Evolutionary conservation across 352 stramenopile genomes (phyloP), one percentile per base, ranked within the genome.

Genomic region (Phytophthora palmivora): DNA sequence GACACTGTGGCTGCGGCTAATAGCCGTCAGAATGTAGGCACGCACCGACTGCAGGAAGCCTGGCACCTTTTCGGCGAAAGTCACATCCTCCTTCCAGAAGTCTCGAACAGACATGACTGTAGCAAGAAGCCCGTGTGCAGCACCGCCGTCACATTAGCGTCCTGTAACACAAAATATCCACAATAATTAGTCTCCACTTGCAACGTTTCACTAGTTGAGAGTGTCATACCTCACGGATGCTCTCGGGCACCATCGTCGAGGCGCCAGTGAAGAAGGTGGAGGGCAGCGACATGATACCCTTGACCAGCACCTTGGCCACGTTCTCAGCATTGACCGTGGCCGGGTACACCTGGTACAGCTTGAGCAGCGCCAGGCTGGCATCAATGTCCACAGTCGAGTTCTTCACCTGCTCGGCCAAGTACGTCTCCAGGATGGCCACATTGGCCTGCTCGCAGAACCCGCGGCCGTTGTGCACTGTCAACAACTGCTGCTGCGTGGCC

Each of bases 281-380:
- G 30, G 85, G 87, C 14, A 87, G 61, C 18, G 71, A 47, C 73
- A 78, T 87, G 39, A 95, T 50, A 24, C 74, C 79, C 76, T 95
- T 95, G 48, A 86, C 59, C 26, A 95, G 70, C 43, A 94, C 75
- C 51, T 79, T 86, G 39, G 75, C 69, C 36, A 91, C 82, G 24
- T 88, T 79, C 49, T 79, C 71, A 33, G 75, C 76, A n/a, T 90
- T 84, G 9, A 63, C 44, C 41, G 74, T 69, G 38, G 58, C 63
- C 26, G 85, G 84, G 72, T 92, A 92, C 22, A 95, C 60, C 42
- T 88, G 64, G 74, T 92, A 95, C 46, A 95, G 74, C 73, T 92
- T 92, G 54, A 95, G 74, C 57, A 95, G 78, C 62, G 82, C 82
- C 58, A 95, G 67, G 63, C 88, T 75, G 51, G 87, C 84, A 70